A percentile compares a stretch with the other conserved stretches of the same genome.
These are phyloP conservation scores for Pilatotrama ljubarskyi DNA, from an alignment of 768 basidiomycete species.

Conservation along the genomic window DNA sequence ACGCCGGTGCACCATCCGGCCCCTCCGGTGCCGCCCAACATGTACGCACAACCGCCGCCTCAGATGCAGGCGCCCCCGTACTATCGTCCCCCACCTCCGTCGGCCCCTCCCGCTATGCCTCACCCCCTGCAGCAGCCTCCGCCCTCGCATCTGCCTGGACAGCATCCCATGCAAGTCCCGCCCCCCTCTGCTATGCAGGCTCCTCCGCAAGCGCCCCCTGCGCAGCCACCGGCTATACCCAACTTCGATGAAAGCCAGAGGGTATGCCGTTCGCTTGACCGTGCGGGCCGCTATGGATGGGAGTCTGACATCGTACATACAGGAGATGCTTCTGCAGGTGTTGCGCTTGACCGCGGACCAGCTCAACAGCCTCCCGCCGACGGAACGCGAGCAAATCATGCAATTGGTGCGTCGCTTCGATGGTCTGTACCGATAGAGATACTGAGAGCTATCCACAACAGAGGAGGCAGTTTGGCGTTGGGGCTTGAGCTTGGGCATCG, in stretches of 20 bases:
- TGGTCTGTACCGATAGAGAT: not conserved
- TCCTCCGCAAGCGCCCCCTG: slow-evolving; percentile 33
- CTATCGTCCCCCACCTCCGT: slow-evolving; percentile 32
- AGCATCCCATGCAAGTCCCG: slow-evolving; percentile 30
- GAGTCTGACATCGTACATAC: slow-evolving; percentile 22
- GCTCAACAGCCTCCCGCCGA: slow-evolving; percentile 76
- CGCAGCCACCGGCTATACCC: slow-evolving; percentile 25
- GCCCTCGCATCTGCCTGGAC: slow-evolving; percentile 33
- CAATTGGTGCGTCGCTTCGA: slow-evolving; percentile 55
- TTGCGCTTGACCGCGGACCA: slow-evolving; percentile 79
- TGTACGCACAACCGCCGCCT: slow-evolving; percentile 27
- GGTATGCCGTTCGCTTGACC: slow-evolving; percentile 32
- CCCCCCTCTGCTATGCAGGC: slow-evolving; percentile 35
- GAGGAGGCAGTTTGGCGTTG: slow-evolving; percentile 18
- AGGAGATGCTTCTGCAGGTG: slow-evolving; percentile 88
- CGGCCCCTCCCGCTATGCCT: slow-evolving; percentile 33
- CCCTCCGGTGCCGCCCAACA: slow-evolving; percentile 28
- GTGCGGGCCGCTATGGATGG: not conserved
- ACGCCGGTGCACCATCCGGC: slow-evolving; percentile 25
- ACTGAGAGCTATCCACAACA: not conserved
- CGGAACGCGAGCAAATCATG: slow-evolving; percentile 77
- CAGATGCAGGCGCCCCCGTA: slow-evolving; percentile 26
- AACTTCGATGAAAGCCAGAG: slow-evolving; percentile 53
- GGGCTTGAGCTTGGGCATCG: not conserved
- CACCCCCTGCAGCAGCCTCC: slow-evolving; percentile 28